Conservation (phyloP, 2,329 filamentous ascomycete species). For the Cryphonectria naterciae region DNA sequence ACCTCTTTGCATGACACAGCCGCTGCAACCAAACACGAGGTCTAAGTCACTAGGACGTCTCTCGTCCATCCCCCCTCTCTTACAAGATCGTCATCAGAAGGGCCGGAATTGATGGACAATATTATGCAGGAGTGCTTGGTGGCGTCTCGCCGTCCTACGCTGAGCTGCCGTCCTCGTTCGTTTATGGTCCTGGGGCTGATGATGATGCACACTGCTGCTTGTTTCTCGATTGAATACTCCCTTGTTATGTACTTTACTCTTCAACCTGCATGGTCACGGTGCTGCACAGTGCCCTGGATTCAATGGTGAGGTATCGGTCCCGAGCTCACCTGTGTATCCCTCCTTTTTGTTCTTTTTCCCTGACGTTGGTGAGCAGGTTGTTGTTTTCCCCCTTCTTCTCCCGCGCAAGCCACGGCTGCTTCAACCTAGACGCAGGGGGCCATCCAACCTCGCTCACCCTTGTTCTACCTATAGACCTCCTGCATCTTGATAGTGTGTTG, state of each 20-base stretch:
- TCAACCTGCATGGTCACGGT: conserved; percentile 11
- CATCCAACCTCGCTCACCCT: neutral
- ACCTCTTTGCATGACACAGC: neutral
- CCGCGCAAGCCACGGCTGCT: conserved; percentile 1
- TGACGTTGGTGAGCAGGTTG: conserved; percentile 11
- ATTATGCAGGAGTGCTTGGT: neutral
- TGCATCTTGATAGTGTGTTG: conserved; percentile 7
- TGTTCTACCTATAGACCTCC: conserved; percentile 14
- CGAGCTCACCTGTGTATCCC: conserved; percentile 19
- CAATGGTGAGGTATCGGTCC: conserved; percentile 20
- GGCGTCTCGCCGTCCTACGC: conserved; percentile 1
- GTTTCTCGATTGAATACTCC: neutral
- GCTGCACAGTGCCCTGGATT: conserved; percentile 24
- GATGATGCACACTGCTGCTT: neutral
- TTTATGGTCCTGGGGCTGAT: neutral
- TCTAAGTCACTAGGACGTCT: neutral
- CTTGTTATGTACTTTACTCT: neutral
- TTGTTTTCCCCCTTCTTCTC: neutral
- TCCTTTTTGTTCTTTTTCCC: conserved; percentile 7
- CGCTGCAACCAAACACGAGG: neutral
- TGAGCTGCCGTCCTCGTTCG: neutral
- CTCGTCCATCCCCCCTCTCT: neutral
- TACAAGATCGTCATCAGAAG: neutral
- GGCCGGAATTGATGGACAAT: neutral
- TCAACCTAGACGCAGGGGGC: neutral